A percentile compares a stretch with the other conserved stretches of the same genome.
Evolutionary conservation across 495 filamentous ascomycete species (phyloP).

Genomic region (Hypoxylon lienhwacheense): DNA sequence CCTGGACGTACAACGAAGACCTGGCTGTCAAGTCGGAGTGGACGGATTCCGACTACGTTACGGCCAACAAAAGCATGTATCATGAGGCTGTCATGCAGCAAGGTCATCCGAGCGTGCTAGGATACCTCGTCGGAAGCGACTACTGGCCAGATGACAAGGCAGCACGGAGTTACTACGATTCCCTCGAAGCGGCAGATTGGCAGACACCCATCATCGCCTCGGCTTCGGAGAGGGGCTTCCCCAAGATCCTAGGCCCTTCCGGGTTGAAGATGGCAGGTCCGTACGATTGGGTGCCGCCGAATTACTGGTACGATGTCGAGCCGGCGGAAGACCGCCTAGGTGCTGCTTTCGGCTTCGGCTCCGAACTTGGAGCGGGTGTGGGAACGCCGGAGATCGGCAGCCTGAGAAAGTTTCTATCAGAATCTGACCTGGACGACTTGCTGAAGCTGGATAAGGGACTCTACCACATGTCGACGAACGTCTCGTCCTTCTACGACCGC

Average conservation of each 20-base stretch:
- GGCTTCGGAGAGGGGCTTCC: conserved; percentile 58
- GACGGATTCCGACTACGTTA: conserved; percentile 55
- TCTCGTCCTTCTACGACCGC: conserved; percentile 57
- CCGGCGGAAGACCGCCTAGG: conserved; percentile 46
- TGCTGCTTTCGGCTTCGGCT: conserved; percentile 64
- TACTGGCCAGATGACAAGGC: conserved; percentile 64
- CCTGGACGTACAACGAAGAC: conserved; percentile 63
- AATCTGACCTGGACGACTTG: conserved; percentile 53
- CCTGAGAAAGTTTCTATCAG: conserved; percentile 57
- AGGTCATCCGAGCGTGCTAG: conserved; percentile 58
- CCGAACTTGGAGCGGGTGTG: conserved; percentile 62
- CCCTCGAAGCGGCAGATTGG: conserved; percentile 57
- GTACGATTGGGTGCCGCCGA: conserved; percentile 66
- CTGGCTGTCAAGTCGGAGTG: conserved; percentile 50
- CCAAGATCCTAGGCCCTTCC: conserved; percentile 53
- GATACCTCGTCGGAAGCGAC: conserved; percentile 62
- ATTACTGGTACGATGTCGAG: conserved; percentile 61
- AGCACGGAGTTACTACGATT: conserved; percentile 52
- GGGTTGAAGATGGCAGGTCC: conserved; percentile 71
- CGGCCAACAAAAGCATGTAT: conserved; percentile 56
- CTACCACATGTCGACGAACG: conserved; percentile 62
- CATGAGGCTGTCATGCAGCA: conserved; percentile 65
- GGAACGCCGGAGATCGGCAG: conserved; percentile 62
- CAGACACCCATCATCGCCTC: conserved; percentile 59
- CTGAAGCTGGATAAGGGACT: conserved; percentile 59